Base-by-base conservation (phyloP, 2,329 filamentous ascomycete genomes). In the Penicillium sp. region DNA sequence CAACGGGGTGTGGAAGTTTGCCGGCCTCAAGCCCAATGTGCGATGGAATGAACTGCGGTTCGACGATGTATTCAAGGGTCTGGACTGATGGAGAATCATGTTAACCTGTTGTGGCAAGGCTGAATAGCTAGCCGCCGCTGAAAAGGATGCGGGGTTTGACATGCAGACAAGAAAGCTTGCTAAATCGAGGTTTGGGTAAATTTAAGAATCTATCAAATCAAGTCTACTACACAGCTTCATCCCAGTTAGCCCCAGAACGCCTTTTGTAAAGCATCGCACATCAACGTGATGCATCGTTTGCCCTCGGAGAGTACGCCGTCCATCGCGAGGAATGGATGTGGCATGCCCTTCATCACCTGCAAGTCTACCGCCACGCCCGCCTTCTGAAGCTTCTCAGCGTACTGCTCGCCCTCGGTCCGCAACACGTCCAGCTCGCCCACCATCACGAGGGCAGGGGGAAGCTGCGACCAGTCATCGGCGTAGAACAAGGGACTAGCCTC, bases 1-100 rank as follows among this genome's bases (percentile, higher is more conserved):
- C 45, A 72, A 83, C 64, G 84, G 83, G n/a, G 78, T 80, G 45
- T 87, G 84, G 84, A 86, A 86, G 72, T 84, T 86, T 64, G 83
- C 83, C 11, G 83, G 82, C 2, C 74, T 87, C 53, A 74, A 76
- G 62, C 83, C 84, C 4, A 75, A 80, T 48, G 83, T 87, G 61
- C 76, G 81, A 53, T 87, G 83, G 82, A 72, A 72, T 62, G 84
- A 87, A 75, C 80, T 81, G 64, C 81, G 84, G 51, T 85, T 84
- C 61, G 81, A 84, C 19, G 78, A 81, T 63, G 78, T 84, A n/a
- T 85, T 85, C 42, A 35, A 24, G 29, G 42, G 42, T n/a, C 19
- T 52, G 24, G 48, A 50, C 27, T 50, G 33, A 39, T 13, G 9
- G 26, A 35, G 14, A 21, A 9, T 29, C 16, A 10, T 26, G 4